These are phyloP conservation scores for Gossypium mustelinum DNA, from an alignment of 345 rosid species.

Conservation along the genomic window DNA sequence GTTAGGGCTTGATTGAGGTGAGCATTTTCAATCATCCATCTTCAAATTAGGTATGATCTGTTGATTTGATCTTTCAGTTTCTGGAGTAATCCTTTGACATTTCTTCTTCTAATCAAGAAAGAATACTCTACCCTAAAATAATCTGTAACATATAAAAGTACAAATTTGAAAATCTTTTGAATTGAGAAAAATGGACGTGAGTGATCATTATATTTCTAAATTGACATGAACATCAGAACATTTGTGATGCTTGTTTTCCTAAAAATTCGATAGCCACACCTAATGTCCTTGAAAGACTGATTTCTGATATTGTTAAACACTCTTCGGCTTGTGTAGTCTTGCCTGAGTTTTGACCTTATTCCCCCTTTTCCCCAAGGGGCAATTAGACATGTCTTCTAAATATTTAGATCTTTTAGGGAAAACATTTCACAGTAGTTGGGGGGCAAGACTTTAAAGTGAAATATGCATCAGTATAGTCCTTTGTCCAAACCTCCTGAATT, in stretches of 20 bases:
- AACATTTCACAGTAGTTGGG: background rate
- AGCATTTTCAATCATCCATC: background rate
- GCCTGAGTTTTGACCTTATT: background rate
- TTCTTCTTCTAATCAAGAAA: background rate
- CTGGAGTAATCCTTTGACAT: background rate
- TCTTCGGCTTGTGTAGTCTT: background rate
- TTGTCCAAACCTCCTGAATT: background rate
- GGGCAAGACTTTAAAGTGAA: background rate
- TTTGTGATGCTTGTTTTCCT: constrained; percentile 6
- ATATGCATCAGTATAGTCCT: background rate
- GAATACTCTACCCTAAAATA: background rate
- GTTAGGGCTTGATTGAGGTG: constrained; percentile 2
- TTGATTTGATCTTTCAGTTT: background rate
- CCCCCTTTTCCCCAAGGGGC: background rate
- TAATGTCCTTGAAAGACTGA: constrained; percentile 8
- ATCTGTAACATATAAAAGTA: background rate
- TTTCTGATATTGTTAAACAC: background rate
- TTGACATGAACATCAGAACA: background rate
- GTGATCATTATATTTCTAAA: background rate
- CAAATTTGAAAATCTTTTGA: background rate
- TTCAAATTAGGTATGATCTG: background rate
- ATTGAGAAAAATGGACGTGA: background rate
- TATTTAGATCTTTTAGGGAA: background rate
- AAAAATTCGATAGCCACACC: background rate
- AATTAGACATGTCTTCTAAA: background rate